phyloP scores from a whole-genome alignment of 345 rosid species.

The Citropsis articulata region DNA sequence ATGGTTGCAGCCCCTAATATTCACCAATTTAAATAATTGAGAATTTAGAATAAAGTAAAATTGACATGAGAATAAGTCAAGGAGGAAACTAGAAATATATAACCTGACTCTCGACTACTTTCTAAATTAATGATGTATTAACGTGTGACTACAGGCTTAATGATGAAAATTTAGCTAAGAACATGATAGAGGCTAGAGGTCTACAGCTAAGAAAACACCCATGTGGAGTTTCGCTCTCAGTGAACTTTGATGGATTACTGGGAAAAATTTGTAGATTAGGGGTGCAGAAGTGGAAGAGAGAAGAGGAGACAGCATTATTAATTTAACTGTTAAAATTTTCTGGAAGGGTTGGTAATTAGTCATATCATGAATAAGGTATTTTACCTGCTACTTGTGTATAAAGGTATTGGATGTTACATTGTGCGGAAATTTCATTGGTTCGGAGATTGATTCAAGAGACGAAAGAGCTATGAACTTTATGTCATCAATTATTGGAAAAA shows the following conservation, averaged over 20 bases:
- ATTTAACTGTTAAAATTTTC: no score
- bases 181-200: neutral
- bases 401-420: neutral
- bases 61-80: neutral
- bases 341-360: no score
- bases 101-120: neutral
- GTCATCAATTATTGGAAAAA: neutral
- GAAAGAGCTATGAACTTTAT: neutral
- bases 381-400: no score
- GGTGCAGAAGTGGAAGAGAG: neutral
- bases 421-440: neutral
- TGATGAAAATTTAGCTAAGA: neutral
- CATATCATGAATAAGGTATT: no score
- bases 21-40: neutral
- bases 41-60: neutral
- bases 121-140: neutral
- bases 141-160: neutral
- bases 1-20: neutral
- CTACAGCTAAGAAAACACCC: neutral
- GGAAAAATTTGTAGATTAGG: neutral
- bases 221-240: neutral
- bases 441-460: neutral
- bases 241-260: neutral
- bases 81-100: neutral
- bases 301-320: neutral